Evolutionary conservation across 1,284 basidiomycete species (phyloP), one percentile per base, ranked within the genome.

Genomic region (Limonomyces culmigenus): DNA sequence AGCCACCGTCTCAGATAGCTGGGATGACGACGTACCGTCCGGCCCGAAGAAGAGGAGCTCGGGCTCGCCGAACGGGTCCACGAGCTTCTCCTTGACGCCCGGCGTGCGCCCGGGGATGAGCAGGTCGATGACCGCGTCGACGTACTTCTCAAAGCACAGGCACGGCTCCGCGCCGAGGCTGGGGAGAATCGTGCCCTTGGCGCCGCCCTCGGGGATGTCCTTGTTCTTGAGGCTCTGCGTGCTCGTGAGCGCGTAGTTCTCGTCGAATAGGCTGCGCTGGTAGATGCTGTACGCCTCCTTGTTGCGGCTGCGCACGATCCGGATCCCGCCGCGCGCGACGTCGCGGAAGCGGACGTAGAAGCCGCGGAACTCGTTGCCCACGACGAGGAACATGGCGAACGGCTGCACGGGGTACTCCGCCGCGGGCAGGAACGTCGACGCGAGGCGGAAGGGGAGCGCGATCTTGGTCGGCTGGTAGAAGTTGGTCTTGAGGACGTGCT

Each of bases 401-500:
- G 89, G 88, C 52, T 77, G 79, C 56, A 69, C 80, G 8, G 89
- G 89, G 56, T 96, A 96, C 60, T 98, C 93, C 39, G 84, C 67
- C 47, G 87, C 84, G 20, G 95, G 93, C 33, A 98, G 59, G 70
- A 98, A 98, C 42, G 73, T 71, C 0, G 92, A 87, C 38, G 86
- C 77, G 34, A 99, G 71, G 38, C 95, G 80, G 86, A 98, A 98
- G n/a, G 87, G 91, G 38, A 99, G 63, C 5, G 95, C 92, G 29
- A 95, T 89, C 61, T 97, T 95, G 33, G 92, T 96, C 3, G 91
- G 89, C 52, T 93, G 91, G 63, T 93, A 97, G 55, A 97, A 96
- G 67, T 93, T 95, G 45, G 88, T 96, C 71, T 93, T 97, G 47
- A 97, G 66, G 39, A 96, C 75, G 50, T 87, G 75, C 76, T 93